These are phyloP conservation scores for Pseudogymnoascus sp. DNA, from an alignment of 2,329 filamentous ascomycete genomes.

Conservation along the genomic window DNA sequence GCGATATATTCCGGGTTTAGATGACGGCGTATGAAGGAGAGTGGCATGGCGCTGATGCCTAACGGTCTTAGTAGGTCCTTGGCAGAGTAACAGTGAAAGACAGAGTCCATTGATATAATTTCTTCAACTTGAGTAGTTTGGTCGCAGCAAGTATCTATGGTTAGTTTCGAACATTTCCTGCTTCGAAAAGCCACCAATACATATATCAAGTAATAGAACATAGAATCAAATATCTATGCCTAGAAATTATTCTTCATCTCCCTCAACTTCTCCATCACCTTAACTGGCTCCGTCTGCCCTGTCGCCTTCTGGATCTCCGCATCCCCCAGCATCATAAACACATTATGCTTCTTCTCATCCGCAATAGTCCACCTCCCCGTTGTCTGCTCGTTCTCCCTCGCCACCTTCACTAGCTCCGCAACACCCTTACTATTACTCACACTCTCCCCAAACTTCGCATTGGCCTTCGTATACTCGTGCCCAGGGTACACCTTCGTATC, in stretches of 20 bases:
- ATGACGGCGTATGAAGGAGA: too few species aligned
- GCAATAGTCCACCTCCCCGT: slow-evolving; percentile 95
- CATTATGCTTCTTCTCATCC: slow-evolving; percentile 95
- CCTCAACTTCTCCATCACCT: slow-evolving; percentile 77
- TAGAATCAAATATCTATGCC: not conserved
- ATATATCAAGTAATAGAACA: not conserved
- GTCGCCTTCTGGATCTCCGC: slow-evolving; percentile 77
- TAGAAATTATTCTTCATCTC: slow-evolving; percentile 72
- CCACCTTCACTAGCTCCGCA: slow-evolving; percentile 69
- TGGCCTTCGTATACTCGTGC: slow-evolving; percentile 97
- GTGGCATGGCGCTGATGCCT: too few species aligned
- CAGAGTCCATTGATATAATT: too few species aligned
- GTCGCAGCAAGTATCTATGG: too few species aligned
- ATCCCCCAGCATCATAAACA: slow-evolving; percentile 91
- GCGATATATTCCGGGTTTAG: too few species aligned
- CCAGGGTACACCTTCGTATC: slow-evolving; percentile 94
- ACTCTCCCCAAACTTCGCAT: slow-evolving; percentile 78
- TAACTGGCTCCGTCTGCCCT: slow-evolving; percentile 69
- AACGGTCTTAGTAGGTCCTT: too few species aligned
- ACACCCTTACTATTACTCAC: slow-evolving; percentile 70
- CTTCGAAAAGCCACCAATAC: not conserved
- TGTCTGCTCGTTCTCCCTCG: slow-evolving; percentile 74
- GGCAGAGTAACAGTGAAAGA: too few species aligned
- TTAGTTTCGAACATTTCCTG: not conserved
- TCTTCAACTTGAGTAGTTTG: too few species aligned